phyloP scores from a whole-genome alignment of 768 basidiomycete genomes.

The Gymnopilus dilepis region DNA sequence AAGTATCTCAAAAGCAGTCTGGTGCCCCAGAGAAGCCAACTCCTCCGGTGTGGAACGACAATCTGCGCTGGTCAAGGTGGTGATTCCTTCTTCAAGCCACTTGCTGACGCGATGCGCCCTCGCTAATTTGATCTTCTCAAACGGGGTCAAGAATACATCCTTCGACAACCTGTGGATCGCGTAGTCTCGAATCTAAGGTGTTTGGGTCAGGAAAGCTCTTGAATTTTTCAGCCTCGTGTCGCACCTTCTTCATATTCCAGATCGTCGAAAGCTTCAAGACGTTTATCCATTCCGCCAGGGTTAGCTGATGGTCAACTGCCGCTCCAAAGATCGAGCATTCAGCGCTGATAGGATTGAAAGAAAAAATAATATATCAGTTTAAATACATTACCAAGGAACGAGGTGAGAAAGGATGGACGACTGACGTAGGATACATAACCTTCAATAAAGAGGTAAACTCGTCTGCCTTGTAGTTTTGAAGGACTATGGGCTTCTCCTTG shows the following conservation, averaged over 20 bases:
- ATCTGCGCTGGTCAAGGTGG: not conserved
- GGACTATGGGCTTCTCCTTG: constrained; percentile 14
- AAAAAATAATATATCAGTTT: not conserved
- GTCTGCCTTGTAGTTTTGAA: constrained; percentile 13
- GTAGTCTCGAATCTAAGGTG: constrained; percentile 6
- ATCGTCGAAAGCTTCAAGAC: constrained; percentile 19
- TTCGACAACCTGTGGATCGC: constrained; percentile 18
- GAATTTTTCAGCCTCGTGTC: no score
- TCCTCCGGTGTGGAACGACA: not conserved
- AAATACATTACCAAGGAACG: constrained; percentile 9
- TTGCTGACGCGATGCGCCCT: constrained; percentile 12
- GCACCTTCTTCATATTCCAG: constrained; percentile 11
- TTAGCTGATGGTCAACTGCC: constrained; percentile 4
- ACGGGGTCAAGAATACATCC: constrained; percentile 1
- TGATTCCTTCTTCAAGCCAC: constrained; percentile 16
- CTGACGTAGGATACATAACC: constrained; percentile 17
- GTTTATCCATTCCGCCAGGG: constrained; percentile 14
- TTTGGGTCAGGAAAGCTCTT: not conserved
- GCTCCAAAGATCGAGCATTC: constrained; percentile 10
- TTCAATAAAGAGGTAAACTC: constrained; percentile 16
- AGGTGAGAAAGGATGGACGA: constrained; percentile 2
- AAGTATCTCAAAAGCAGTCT: constrained; percentile 6
- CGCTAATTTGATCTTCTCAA: constrained; percentile 13
- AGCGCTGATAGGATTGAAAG: constrained; percentile 1
- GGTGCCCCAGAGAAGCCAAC: constrained; percentile 7